These are phyloP conservation scores for Gastrodia elata DNA, from an alignment of 106 monocot species.

Conservation along the genomic window DNA sequence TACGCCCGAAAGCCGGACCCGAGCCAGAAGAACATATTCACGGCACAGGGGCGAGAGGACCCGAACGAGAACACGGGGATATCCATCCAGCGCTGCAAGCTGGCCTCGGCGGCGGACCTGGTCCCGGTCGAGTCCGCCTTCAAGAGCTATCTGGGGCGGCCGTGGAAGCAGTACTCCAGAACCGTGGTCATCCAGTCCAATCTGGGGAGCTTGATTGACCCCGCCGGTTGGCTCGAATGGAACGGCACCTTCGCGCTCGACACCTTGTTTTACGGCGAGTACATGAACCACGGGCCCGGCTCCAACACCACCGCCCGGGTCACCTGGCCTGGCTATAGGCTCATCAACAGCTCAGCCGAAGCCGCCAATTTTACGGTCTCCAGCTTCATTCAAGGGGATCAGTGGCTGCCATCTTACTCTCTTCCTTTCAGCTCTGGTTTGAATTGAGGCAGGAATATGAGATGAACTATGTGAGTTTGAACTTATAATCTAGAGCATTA, in stretches of 20 bases:
- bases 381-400: conserved; percentile 46
- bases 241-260: conserved; percentile 42
- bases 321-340: conserved; percentile 41
- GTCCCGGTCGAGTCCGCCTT: conserved; percentile 24
- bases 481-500: background rate
- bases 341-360: conserved; percentile 28
- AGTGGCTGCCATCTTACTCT: conserved; percentile 32
- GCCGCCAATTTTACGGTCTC: conserved; percentile 43
- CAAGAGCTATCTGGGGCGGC: conserved; percentile 49
- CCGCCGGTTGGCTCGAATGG: conserved; percentile 69
- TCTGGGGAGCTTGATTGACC: conserved; percentile 35
- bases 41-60: conserved; percentile 63
- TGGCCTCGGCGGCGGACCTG: conserved; percentile 43
- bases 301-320: conserved; percentile 33
- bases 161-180: conserved; percentile 62
- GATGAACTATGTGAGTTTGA: background rate
- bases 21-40: conserved; percentile 58
- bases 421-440: conserved; percentile 31
- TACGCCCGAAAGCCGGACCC: conserved; percentile 48
- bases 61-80: conserved; percentile 80
- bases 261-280: conserved; percentile 63
- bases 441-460: too few species aligned
- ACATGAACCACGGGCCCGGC: conserved; percentile 44
- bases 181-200: conserved; percentile 52
- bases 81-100: conserved; percentile 52